phyloP scores from a whole-genome alignment of 2,329 filamentous ascomycete genomes.

The Westerdykella aurantiaca region DNA sequence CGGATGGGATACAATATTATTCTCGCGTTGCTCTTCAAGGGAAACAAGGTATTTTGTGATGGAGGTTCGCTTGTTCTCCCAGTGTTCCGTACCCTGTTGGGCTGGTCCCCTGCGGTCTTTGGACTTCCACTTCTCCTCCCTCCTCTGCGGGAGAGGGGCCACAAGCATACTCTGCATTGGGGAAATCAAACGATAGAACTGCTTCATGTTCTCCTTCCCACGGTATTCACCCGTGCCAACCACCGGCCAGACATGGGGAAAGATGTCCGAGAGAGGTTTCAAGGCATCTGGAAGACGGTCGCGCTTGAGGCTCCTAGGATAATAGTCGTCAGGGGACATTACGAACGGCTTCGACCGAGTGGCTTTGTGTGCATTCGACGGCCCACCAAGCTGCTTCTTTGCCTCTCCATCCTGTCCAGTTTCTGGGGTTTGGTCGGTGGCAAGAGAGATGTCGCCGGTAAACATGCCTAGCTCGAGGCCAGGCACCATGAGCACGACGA shows the following conservation, averaged over 20 bases:
- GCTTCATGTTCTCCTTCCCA: slow-evolving; percentile 12
- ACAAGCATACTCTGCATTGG: slow-evolving; percentile 80
- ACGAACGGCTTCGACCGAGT: slow-evolving; percentile 17
- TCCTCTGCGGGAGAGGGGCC: slow-evolving; percentile 62
- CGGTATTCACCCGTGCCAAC: slow-evolving; percentile 81
- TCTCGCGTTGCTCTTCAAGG: slow-evolving; percentile 68
- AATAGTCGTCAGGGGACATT: slow-evolving; percentile 46
- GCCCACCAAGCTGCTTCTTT: slow-evolving; percentile 3
- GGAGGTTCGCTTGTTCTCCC: slow-evolving; percentile 70
- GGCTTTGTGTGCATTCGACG: slow-evolving; percentile 6
- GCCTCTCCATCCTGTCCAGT: slow-evolving; percentile 1
- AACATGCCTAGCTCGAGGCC: slow-evolving; percentile 91
- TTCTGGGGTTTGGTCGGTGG: slow-evolving; percentile 5
- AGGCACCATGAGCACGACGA: slow-evolving; percentile 86
- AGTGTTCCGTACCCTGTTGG: slow-evolving; percentile 58
- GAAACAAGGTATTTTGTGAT: slow-evolving; percentile 73
- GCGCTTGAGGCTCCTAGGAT: slow-evolving; percentile 41
- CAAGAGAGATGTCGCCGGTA: slow-evolving; percentile 45
- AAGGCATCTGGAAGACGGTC: slow-evolving; percentile 40
- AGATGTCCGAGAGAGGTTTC: slow-evolving; percentile 70
- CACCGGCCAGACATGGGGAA: slow-evolving; percentile 83
- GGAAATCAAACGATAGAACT: slow-evolving; percentile 72
- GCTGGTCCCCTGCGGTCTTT: slow-evolving; percentile 45
- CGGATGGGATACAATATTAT: slow-evolving; percentile 80
- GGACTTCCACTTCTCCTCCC: slow-evolving; percentile 56